Conservation (phyloP, 2,329 filamentous ascomycete genomes). For the Orbilia oligospora region DNA sequence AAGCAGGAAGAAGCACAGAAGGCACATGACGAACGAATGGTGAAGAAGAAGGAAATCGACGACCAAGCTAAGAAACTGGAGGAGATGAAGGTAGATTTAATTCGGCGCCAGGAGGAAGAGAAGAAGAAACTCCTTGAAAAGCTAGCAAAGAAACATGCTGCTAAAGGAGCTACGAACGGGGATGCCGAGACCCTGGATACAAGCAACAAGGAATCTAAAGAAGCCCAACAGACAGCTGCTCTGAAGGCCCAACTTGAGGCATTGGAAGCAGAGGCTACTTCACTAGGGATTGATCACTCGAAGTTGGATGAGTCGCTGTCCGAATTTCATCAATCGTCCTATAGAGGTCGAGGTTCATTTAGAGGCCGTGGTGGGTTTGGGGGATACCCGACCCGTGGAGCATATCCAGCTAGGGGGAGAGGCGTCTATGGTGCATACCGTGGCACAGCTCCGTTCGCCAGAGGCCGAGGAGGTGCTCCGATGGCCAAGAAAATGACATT, state of each 20-base stretch:
- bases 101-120: slow-evolving; percentile 77
- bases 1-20: slow-evolving; percentile 81
- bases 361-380: slow-evolving; percentile 65
- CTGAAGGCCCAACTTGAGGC: slow-evolving; percentile 80
- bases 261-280: slow-evolving; percentile 80
- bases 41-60: slow-evolving; percentile 76
- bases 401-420: slow-evolving; percentile 66
- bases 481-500: slow-evolving; percentile 73
- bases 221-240: slow-evolving; percentile 72
- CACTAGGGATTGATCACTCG: slow-evolving; percentile 77
- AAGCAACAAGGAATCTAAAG: slow-evolving; percentile 63
- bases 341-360: slow-evolving; percentile 67
- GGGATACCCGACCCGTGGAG: slow-evolving; percentile 64
- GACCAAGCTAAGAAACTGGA: slow-evolving; percentile 76
- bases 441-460: slow-evolving; percentile 69
- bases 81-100: slow-evolving; percentile 74
- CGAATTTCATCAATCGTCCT: slow-evolving; percentile 64
- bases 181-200: slow-evolving; percentile 36
- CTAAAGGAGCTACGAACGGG: slow-evolving; percentile 58
- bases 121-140: slow-evolving; percentile 75
- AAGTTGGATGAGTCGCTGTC: slow-evolving; percentile 68
- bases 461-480: slow-evolving; percentile 65
- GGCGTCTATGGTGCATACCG: slow-evolving; percentile 68
- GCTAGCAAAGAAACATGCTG: slow-evolving; percentile 72
- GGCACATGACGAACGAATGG: slow-evolving; percentile 76